phyloP scores from a whole-genome alignment of 495 filamentous ascomycete species.

The Letharia lupina region DNA sequence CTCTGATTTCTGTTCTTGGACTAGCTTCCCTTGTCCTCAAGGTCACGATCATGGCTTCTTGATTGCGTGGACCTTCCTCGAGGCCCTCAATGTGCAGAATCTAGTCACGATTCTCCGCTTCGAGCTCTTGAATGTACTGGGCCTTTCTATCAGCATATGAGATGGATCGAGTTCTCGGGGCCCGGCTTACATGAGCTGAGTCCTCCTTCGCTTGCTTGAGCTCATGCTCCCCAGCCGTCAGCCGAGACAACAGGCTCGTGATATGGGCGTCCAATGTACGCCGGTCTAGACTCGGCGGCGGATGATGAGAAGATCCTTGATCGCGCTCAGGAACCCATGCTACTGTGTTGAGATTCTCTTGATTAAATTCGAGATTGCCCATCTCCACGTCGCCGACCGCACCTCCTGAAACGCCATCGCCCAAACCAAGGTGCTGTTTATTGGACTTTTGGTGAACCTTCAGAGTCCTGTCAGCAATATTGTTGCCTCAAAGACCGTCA shows the following conservation, averaged over 20 bases:
- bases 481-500: background rate
- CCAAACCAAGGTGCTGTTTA: background rate
- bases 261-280: background rate
- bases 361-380: background rate
- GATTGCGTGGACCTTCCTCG: background rate
- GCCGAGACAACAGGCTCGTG: background rate
- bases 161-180: too few species aligned
- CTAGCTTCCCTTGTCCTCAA: background rate
- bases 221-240: background rate
- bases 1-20: too few species aligned
- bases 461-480: background rate
- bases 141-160: too few species aligned
- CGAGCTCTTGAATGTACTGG: too few species aligned
- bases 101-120: background rate
- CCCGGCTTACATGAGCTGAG: background rate
- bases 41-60: background rate
- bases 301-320: background rate
- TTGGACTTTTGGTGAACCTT: background rate
- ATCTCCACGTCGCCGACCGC: background rate
- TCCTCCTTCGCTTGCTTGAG: background rate
- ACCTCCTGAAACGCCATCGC: background rate
- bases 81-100: background rate
- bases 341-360: background rate
- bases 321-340: background rate
- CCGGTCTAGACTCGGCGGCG: background rate